These are phyloP conservation scores for Cordyceps pruinosa DNA, from an alignment of 2,329 filamentous ascomycete genomes.

Conservation along the genomic window DNA sequence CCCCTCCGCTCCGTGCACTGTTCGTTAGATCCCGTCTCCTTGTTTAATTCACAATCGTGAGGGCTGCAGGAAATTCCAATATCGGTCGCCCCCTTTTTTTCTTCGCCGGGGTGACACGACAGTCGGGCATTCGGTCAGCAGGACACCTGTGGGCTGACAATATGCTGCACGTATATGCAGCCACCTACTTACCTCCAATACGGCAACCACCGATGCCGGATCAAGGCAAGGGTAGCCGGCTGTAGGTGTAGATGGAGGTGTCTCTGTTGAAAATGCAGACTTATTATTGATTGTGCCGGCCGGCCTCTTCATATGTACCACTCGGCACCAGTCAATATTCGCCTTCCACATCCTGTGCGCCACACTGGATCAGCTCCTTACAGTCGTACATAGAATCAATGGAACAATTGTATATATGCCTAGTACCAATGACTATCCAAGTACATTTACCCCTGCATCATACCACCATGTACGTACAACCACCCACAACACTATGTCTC, in stretches of 20 bases:
- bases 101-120: not conserved
- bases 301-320: not conserved
- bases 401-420: slow-evolving; percentile 4
- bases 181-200: not conserved
- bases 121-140: not conserved
- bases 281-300: too few species aligned
- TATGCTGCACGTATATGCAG: not conserved
- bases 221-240: not conserved
- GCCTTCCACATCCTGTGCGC: not conserved
- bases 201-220: not conserved
- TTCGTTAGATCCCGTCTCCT: too few species aligned
- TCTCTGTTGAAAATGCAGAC: not conserved
- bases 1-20: not conserved
- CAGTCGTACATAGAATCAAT: not conserved
- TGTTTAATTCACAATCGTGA: too few species aligned
- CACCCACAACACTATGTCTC: not conserved
- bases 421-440: not conserved
- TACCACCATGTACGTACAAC: slow-evolving; percentile 1
- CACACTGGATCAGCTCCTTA: not conserved
- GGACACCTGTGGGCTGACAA: not conserved
- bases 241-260: not conserved
- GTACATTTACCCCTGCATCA: not conserved
- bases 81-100: not conserved
- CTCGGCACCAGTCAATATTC: not conserved
- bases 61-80: too few species aligned